Conservation (phyloP, 345 rosid genomes). For the Gossypium turneri region DNA sequence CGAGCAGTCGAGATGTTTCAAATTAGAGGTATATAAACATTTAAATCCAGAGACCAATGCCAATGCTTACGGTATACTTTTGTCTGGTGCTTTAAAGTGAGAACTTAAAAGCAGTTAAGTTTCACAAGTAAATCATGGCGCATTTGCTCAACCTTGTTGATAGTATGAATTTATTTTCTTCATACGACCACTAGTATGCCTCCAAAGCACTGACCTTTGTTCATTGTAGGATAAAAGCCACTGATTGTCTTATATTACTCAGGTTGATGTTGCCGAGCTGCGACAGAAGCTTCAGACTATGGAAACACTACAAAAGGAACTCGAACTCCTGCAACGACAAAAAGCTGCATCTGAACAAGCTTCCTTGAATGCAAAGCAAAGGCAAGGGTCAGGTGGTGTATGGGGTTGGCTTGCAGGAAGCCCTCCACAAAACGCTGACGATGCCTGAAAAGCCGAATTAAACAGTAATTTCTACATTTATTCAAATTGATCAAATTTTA, state of each 20-base stretch:
- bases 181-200: neutral
- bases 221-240: neutral
- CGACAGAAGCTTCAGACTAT: conserved; percentile 86
- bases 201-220: neutral
- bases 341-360: conserved; percentile 97
- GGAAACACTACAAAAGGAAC: conserved; percentile 85
- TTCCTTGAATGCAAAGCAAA: conserved; percentile 56
- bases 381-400: conserved; percentile 83
- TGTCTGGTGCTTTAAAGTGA: neutral
- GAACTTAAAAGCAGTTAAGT: conserved; percentile 4
- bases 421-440: conserved; percentile 32
- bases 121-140: neutral
- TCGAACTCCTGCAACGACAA: conserved; percentile 87
- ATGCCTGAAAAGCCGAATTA: conserved; percentile 23
- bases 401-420: conserved; percentile 98
- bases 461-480: conserved; percentile 14
- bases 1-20: conserved; percentile 96
- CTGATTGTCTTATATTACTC: conserved; percentile 8
- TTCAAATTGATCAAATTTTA: conserved; percentile 20
- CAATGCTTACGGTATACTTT: neutral
- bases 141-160: neutral
- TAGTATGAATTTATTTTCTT: neutral
- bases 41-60: neutral
- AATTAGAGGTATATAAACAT: conserved; percentile 67
- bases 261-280: conserved; percentile 97